These are phyloP conservation scores for Periconia sp. DNA, from an alignment of 2,329 filamentous ascomycete species.

Conservation along the genomic window DNA sequence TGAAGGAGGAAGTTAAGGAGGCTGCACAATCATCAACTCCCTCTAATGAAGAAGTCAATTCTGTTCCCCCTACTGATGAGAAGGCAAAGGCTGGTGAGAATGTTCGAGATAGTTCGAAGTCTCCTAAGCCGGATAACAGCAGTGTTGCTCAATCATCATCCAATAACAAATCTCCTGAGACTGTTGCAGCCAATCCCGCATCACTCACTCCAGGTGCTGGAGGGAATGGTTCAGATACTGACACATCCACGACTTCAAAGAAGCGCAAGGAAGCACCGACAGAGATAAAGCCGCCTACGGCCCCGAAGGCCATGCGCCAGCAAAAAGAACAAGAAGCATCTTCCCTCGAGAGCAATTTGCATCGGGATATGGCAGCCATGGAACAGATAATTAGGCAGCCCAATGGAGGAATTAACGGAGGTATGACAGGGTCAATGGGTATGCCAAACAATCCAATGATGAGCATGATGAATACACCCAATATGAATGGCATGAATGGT, in stretches of 20 bases:
- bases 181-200: constrained; percentile 28
- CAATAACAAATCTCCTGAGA: constrained; percentile 27
- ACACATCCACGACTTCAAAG: constrained; percentile 57
- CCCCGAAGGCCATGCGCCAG: constrained; percentile 53
- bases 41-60: constrained; percentile 33
- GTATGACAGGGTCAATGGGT: constrained; percentile 46
- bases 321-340: constrained; percentile 42
- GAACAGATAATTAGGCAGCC: constrained; percentile 33
- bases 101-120: constrained; percentile 22
- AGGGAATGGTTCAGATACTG: constrained; percentile 41
- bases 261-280: constrained; percentile 84
- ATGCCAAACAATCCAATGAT: constrained; percentile 40
- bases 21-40: constrained; percentile 30
- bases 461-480: constrained; percentile 29
- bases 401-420: background rate
- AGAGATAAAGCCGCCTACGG: constrained; percentile 55
- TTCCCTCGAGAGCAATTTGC: constrained; percentile 48
- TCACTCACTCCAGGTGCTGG: constrained; percentile 39
- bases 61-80: constrained; percentile 26
- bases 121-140: constrained; percentile 21
- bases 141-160: constrained; percentile 23
- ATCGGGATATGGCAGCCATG: constrained; percentile 54
- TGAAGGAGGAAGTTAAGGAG: constrained; percentile 44
- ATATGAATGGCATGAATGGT: constrained; percentile 42
- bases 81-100: constrained; percentile 28